Evolutionary conservation across 345 rosid genomes (phyloP), one percentile per base, ranked within the genome.

Genomic region (Lumnitzera racemosa): DNA sequence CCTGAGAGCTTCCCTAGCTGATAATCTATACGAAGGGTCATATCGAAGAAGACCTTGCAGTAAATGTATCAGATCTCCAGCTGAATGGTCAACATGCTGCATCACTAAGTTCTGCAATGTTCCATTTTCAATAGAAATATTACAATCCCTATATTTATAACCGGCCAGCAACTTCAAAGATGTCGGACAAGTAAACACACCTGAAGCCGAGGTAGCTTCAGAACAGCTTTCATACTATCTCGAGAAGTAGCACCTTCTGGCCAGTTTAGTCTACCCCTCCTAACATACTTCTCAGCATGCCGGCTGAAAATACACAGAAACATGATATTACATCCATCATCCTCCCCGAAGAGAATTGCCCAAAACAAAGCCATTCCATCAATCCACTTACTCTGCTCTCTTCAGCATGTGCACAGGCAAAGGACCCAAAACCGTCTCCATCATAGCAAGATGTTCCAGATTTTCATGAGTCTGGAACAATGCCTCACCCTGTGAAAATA

Each of bases 381-480:
- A 16, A 3, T 15, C 13, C 4, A 68, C 96, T 74, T 67, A 90
- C 97, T 90, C 96, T 29, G 76, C 81, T 74, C 72, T 80, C 76
- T 85, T 90, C 57, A 90, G 70, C 81, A 90, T 74, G 58, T 83
- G 87, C 51, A 71, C 79, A 5, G 96, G 96, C 54, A 90, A 47
- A 2, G 90, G 73, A 47, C 97, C 97, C 61, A 90, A 81, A 6
- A 87, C 95, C 49, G 90, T 74, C 61, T 90, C 96, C 97, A 90
- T 87, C 97, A 90, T 90, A 0, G 97, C 97, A 17, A 90, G 89
- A 72, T 90, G 97, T 72, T 90, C 97, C 67, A 90, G 62, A 67
- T 90, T 87, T 67, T 90, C 97, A 59, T 90, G 97, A 15, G 96
- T 90, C 72, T 90, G 97, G 72, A 87, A 90, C 67, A 90, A 76